Evolutionary conservation across 306 rosid genomes (phyloP).

Genomic region (Macrotyloma uniflorum): DNA sequence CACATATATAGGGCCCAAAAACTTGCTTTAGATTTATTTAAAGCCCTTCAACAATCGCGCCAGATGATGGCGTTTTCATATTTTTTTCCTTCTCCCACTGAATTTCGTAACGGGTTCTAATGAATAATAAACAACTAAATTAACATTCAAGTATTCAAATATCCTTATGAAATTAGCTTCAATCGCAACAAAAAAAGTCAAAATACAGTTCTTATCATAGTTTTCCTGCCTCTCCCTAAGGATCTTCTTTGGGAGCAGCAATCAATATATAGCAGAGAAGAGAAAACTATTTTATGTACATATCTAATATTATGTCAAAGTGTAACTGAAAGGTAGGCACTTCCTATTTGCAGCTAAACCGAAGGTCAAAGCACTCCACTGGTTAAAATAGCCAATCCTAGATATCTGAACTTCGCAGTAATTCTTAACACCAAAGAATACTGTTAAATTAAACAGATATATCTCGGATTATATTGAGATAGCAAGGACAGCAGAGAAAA

Average conservation of each 20-base stretch:
- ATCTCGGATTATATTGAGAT: background rate
- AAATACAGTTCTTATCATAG: background rate
- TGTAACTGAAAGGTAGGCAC: background rate
- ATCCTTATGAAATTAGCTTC: background rate
- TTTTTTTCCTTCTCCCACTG: background rate
- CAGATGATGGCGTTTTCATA: background rate
- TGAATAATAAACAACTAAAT: background rate
- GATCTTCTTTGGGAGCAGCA: background rate
- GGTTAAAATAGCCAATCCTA: background rate
- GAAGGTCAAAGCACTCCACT: background rate
- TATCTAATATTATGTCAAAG: background rate
- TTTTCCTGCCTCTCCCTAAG: background rate
- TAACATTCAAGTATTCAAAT: background rate
- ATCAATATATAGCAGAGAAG: background rate
- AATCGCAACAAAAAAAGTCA: background rate
- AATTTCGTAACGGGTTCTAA: background rate
- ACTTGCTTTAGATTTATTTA: background rate
- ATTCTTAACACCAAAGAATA: slow-evolving; percentile 2
- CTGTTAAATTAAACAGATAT: background rate
- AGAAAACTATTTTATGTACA: background rate
- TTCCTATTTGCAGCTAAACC: background rate
- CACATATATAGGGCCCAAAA: too few species aligned
- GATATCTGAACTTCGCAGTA: background rate
- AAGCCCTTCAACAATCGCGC: background rate
- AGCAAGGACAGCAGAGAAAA: background rate